Conservation (phyloP, 176 grass and related monocot genomes). For the Oryza officinalis region DNA sequence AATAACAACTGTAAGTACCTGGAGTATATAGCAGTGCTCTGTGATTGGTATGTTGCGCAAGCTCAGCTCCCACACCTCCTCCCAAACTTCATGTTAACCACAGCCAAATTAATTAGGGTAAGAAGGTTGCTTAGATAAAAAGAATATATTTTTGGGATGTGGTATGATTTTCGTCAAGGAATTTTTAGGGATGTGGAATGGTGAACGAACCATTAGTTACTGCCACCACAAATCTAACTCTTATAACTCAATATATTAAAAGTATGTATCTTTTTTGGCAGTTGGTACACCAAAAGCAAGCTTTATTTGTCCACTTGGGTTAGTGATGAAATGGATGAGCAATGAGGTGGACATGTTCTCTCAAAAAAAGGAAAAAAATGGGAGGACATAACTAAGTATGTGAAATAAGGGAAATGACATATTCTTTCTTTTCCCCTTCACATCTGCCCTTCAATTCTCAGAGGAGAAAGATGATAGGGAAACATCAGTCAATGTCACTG, state of each 20-base stretch:
- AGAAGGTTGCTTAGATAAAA: no score
- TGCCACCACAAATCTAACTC: neutral
- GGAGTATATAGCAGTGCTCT: no score
- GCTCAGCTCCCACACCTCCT: no score
- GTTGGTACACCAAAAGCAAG: neutral
- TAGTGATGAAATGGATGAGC: neutral
- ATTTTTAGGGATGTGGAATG: no score
- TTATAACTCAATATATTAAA: neutral
- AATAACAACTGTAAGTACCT: no score
- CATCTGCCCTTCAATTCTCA: neutral
- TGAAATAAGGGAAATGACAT: neutral
- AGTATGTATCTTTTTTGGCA: neutral
- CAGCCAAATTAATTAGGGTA: no score
- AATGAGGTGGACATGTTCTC: neutral
- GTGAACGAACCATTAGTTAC: no score
- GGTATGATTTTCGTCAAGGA: no score
- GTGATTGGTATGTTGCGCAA: no score
- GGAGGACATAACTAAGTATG: neutral
- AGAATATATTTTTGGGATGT: no score
- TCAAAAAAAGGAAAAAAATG: neutral
- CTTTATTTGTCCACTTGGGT: neutral
- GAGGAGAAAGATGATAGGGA: neutral
- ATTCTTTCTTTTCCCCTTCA: neutral
- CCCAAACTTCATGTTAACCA: no score
- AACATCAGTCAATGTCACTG: neutral